Evolutionary conservation across 306 rosid species (phyloP), one percentile per base, ranked within the genome.

Genomic region (Quercus engelmannii): DNA sequence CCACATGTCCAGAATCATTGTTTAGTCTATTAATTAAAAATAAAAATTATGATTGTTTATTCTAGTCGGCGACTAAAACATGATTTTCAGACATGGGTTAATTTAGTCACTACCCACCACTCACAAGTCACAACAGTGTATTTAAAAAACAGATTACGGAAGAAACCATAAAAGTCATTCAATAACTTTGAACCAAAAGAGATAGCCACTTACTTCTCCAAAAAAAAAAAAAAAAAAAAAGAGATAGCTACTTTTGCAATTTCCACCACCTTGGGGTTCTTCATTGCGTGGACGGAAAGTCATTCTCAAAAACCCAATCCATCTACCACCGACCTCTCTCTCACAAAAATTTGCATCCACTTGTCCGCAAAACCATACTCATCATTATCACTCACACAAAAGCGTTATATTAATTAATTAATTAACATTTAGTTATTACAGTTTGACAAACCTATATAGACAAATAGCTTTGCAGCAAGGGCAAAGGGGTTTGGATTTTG

Each of bases 271-370:
- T 76, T 41, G 57, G 82, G 85, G 65, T 76, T 62, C 10, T 57
- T 72, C 59, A 61, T 84, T 86, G 91, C 97, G 91, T 86, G 85
- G 87, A 88, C 87, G 84, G 72, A 84, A 91, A 84, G 86, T 76
- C 82, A 76, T 59, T 75, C 79, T 61, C 63, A 58, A 18, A 69
- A 64, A 20, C 20, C 18, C 11, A 49, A 30, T 33, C 26, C 52
- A 28, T 65, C 70, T 14, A 62, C 59, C 81, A 80, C 92, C 96
- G 89, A 83, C 92, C 71, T 79, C n/a, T 71, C 74, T 74, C 63
- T 2, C 77, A 30, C 83, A 77, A 25, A 33, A 41, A 76, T 79
- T 69, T 17, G 51, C 76, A 54, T 71, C 87, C 89, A 77, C 83
- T 49, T 80, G 80, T 82, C 86, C 79, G 52, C 75, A 74, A 74